These are phyloP conservation scores for Hydnum rufescens DNA, from an alignment of 768 basidiomycete species.

Conservation along the genomic window DNA sequence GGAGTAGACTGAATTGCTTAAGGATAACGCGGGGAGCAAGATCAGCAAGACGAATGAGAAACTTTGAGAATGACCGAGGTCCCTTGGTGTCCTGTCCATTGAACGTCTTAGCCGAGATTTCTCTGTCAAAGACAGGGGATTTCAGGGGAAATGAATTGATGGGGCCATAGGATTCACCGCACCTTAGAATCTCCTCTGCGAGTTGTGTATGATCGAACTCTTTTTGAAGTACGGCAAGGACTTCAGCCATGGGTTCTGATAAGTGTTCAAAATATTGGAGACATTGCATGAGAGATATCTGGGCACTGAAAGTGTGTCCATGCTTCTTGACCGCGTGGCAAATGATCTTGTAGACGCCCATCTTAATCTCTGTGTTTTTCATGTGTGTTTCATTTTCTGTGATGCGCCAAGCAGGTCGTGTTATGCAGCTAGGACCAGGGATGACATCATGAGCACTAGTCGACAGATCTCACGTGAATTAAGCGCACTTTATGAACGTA, in stretches of 20 bases:
- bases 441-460: conserved; percentile 5
- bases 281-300: conserved; percentile 78
- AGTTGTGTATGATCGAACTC: conserved; percentile 81
- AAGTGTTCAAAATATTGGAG: conserved; percentile 91
- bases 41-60: conserved; percentile 66
- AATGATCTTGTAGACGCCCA: conserved; percentile 70
- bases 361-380: conserved; percentile 52
- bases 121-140: conserved; percentile 22
- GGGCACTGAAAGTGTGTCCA: conserved; percentile 50
- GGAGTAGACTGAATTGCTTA: conserved; percentile 75
- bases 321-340: conserved; percentile 87
- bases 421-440: conserved; percentile 42
- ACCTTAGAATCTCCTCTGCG: conserved; percentile 70
- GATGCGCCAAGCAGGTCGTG: conserved; percentile 71
- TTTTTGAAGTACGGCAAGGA: conserved; percentile 53
- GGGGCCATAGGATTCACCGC: conserved; percentile 6
- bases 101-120: conserved; percentile 64
- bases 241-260: conserved; percentile 85
- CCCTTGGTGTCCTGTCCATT: conserved; percentile 70
- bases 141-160: background rate
- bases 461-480: background rate
- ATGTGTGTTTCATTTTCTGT: conserved; percentile 75
- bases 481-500: conserved; percentile 57
- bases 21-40: conserved; percentile 57
- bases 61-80: conserved; percentile 65